Conservation (phyloP, 352 stramenopile genomes). For the Globisporangium abappressorium region DNA sequence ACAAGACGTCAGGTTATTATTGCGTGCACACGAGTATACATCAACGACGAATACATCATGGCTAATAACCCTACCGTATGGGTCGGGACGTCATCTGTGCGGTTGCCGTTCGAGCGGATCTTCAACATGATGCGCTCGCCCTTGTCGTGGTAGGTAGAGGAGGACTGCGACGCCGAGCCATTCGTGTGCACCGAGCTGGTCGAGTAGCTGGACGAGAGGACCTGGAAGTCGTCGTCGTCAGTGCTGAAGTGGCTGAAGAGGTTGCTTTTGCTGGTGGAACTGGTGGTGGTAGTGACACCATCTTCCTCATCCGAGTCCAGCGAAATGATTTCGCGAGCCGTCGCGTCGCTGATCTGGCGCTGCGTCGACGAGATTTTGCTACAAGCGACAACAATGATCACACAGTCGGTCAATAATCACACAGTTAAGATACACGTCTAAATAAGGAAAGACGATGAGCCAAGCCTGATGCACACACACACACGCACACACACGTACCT, state of each 20-base stretch:
- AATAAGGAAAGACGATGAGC: background rate
- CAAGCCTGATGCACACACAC: constrained; percentile 17
- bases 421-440: background rate
- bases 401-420: background rate
- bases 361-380: constrained; percentile 31
- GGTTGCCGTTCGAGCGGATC: constrained; percentile 57
- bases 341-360: constrained; percentile 19
- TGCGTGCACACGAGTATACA: background rate
- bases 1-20: background rate
- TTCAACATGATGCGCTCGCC: constrained; percentile 50
- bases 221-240: constrained; percentile 15
- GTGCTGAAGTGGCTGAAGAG: background rate
- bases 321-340: constrained; percentile 37
- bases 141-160: constrained; percentile 25
- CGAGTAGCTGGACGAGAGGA: background rate
- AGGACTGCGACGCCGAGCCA: background rate
- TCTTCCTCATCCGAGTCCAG: constrained; percentile 57
- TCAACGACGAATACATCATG: background rate
- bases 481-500: constrained; percentile 28
- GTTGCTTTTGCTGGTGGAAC: background rate
- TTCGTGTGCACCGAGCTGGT: background rate
- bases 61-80: constrained; percentile 34
- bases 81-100: constrained; percentile 53
- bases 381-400: background rate
- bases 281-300: constrained; percentile 1